These are phyloP conservation scores for Aschersonia sp. DNA, from an alignment of 2,329 filamentous ascomycete species.

Conservation along the genomic window DNA sequence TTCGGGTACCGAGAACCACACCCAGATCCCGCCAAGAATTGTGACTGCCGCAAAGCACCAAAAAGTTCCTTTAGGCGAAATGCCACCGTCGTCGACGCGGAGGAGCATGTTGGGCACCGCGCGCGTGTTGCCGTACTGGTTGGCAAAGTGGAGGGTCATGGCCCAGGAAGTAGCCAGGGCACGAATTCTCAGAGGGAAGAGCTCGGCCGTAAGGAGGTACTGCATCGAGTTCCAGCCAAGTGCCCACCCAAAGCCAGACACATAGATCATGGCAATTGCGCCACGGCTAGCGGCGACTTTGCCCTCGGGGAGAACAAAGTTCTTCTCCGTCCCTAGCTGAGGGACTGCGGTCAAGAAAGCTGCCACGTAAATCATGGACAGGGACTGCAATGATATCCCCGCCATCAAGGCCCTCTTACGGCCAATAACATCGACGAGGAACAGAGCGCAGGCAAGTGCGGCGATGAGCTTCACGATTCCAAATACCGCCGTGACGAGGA, in stretches of 20 bases:
- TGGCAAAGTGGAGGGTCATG: conserved; percentile 68
- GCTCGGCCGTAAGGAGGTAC: conserved; percentile 63
- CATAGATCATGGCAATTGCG: conserved; percentile 60
- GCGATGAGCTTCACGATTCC: conserved; percentile 59
- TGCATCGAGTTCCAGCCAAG: conserved; percentile 64
- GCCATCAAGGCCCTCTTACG: conserved; percentile 51
- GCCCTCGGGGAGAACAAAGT: conserved; percentile 27
- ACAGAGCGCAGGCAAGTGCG: conserved; percentile 55
- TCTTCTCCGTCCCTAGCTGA: conserved; percentile 32
- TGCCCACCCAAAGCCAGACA: conserved; percentile 56
- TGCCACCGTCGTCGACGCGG: conserved; percentile 24
- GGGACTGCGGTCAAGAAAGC: conserved; percentile 49
- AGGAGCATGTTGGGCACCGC: conserved; percentile 65
- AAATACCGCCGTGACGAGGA: conserved; percentile 62
- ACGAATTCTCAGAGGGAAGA: conserved; percentile 62
- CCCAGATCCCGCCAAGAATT: conserved; percentile 52
- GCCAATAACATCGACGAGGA: conserved; percentile 67
- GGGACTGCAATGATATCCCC: conserved; percentile 44
- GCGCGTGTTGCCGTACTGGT: conserved; percentile 64
- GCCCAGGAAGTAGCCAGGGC: conserved; percentile 55
- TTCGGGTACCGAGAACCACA: conserved; percentile 60
- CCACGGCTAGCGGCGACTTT: conserved; percentile 45
- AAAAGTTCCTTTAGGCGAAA: conserved; percentile 53
- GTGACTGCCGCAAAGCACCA: conserved; percentile 62
- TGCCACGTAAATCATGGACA: conserved; percentile 49